phyloP scores from a whole-genome alignment of 305 asterid genomes.

The Rubia balearica region DNA sequence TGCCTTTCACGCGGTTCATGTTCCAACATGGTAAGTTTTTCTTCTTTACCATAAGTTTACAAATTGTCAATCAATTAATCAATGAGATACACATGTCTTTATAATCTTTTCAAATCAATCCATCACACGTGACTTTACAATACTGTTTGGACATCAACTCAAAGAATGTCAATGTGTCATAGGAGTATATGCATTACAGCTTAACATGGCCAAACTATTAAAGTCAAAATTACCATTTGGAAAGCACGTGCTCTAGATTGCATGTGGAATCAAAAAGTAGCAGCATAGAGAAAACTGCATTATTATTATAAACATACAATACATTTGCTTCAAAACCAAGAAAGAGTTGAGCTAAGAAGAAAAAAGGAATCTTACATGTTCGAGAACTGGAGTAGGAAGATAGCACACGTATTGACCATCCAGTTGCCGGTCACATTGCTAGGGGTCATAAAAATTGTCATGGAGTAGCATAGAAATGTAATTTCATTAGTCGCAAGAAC shows the following conservation, averaged over 20 bases:
- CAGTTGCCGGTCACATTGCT: constrained; percentile 82
- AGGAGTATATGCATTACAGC: not conserved
- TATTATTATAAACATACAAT: not conserved
- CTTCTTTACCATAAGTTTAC: too few species aligned
- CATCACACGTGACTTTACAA: too few species aligned
- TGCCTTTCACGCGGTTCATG: too few species aligned
- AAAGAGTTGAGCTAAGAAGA: not conserved
- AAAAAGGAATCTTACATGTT: constrained; percentile 56
- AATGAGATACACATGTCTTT: too few species aligned
- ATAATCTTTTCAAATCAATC: too few species aligned
- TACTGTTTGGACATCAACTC: not conserved
- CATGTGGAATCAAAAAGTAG: not conserved
- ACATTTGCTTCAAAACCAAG: not conserved
- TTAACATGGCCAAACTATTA: not conserved
- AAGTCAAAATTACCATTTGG: not conserved
- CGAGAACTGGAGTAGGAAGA: constrained; percentile 79
- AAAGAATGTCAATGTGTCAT: not conserved
- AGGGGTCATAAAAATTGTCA: constrained; percentile 36
- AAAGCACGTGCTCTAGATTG: not conserved
- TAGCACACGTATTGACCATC: constrained; percentile 95
- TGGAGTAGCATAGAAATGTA: constrained; percentile 77
- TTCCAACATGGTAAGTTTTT: too few species aligned
- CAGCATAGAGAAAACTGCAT: not conserved
- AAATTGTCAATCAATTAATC: too few species aligned
- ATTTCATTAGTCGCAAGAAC: constrained; percentile 95